Conservation (phyloP, 306 rosid genomes). For the Ormosia semicastrata region DNA sequence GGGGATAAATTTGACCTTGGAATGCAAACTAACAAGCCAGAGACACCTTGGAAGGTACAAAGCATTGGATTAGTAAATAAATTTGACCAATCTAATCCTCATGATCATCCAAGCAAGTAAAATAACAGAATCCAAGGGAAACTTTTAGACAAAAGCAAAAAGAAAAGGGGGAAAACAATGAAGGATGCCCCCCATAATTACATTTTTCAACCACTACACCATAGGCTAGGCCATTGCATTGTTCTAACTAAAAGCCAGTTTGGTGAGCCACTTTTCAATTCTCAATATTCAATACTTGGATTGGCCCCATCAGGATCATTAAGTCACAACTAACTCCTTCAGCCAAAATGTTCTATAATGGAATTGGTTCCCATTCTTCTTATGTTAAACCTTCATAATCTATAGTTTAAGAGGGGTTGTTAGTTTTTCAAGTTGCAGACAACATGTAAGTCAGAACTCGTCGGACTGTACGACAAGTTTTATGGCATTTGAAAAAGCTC, state of each 20-base stretch:
- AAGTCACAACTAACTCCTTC: slow-evolving; percentile 32
- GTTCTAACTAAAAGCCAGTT: slow-evolving; percentile 32
- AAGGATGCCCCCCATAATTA: neutral
- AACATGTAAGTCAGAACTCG: slow-evolving; percentile 9
- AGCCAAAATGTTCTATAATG: neutral
- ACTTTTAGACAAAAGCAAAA: neutral
- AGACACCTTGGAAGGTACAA: neutral
- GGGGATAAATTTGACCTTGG: neutral
- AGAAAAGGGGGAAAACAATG: neutral
- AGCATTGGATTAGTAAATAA: neutral
- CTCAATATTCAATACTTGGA: slow-evolving; percentile 20
- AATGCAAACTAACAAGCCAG: neutral
- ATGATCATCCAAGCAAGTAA: neutral
- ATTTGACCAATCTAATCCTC: neutral
- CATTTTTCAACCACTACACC: slow-evolving; percentile 22
- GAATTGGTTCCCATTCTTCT: slow-evolving; percentile 3
- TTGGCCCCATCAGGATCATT: slow-evolving; percentile 10
- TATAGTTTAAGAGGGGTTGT: slow-evolving; percentile 33
- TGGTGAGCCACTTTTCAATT: slow-evolving; percentile 48
- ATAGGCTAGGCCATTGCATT: neutral
- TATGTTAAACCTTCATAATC: slow-evolving; percentile 12
- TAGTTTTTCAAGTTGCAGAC: neutral
- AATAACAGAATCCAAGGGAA: slow-evolving; percentile 20
- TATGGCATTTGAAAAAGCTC: neutral
- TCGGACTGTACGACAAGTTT: slow-evolving; percentile 4